phyloP scores from a whole-genome alignment of 2,329 filamentous ascomycete species.

The Lizonia empirigonia region DNA sequence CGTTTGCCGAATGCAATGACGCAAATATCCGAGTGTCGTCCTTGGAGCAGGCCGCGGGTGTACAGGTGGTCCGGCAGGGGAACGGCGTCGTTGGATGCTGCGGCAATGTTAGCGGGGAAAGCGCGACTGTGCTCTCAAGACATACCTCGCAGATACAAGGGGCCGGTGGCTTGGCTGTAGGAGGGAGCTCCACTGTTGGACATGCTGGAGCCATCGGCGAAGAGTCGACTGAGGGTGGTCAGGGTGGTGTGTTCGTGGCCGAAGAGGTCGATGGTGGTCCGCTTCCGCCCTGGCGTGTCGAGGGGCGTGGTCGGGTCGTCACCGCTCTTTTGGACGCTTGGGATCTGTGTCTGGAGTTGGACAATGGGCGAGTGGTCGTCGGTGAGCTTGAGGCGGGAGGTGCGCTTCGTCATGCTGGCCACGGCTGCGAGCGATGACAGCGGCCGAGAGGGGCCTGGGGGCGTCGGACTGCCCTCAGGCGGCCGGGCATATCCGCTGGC shows the following conservation, averaged over 20 bases:
- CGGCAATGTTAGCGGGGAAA: conserved; percentile 26
- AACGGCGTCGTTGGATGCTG: conserved; percentile 46
- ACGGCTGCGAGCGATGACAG: conserved; percentile 16
- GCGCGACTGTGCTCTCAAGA: too few relatives aligned
- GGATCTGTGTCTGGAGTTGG: conserved; percentile 44
- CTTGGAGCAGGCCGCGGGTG: conserved; percentile 57
- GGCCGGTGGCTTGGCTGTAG: conserved; percentile 47
- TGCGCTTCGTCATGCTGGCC: conserved; percentile 39
- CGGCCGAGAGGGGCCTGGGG: conserved; percentile 37
- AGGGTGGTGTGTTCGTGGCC: conserved; percentile 49
- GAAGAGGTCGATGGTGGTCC: conserved; percentile 34
- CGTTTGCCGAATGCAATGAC: conserved; percentile 58
- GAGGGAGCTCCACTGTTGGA: conserved; percentile 50
- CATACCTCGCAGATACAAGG: conserved; percentile 42
- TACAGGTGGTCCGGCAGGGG: conserved; percentile 59
- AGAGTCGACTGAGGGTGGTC: conserved; percentile 53
- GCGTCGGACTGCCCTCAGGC: conserved; percentile 10
- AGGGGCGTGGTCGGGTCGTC: conserved; percentile 55
- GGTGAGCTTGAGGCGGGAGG: conserved; percentile 34
- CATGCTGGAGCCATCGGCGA: conserved; percentile 49
- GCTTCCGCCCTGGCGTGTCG: conserved; percentile 33
- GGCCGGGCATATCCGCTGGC: conserved; percentile 11
- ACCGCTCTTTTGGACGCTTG: conserved; percentile 54
- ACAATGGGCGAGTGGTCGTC: conserved; percentile 38
- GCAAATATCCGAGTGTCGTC: conserved; percentile 61